Evolutionary conservation across 2,329 filamentous ascomycete species (phyloP).

Genomic region (Cladobotryum mycophilum): DNA sequence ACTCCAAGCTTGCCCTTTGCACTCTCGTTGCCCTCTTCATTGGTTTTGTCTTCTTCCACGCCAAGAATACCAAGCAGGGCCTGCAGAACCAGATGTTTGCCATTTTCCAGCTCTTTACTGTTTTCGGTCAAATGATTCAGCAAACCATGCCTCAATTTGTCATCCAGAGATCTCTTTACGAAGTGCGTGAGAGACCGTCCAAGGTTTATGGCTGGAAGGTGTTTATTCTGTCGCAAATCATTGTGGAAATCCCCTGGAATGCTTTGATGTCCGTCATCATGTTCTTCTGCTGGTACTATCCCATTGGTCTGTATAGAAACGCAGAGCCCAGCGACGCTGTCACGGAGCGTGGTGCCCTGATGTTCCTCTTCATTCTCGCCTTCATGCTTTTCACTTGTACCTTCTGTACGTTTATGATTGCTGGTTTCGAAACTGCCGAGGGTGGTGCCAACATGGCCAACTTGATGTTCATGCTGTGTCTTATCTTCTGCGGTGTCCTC

Average conservation of each 20-base stretch:
- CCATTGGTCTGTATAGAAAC: constrained; percentile 69
- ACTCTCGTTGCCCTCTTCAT: constrained; percentile 64
- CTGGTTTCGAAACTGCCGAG: constrained; percentile 68
- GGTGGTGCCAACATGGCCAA: constrained; percentile 71
- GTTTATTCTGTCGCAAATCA: constrained; percentile 76
- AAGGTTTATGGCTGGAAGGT: constrained; percentile 82
- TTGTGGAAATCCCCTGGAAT: constrained; percentile 84
- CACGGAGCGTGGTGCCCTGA: constrained; percentile 64
- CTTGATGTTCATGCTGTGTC: constrained; percentile 63
- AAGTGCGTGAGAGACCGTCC: constrained; percentile 76
- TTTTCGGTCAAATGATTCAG: constrained; percentile 74
- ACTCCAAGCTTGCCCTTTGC: constrained; percentile 69
- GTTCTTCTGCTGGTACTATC: constrained; percentile 81
- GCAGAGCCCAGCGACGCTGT: constrained; percentile 55
- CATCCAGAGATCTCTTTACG: constrained; percentile 73
- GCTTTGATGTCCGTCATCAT: constrained; percentile 68
- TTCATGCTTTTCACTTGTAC: constrained; percentile 79
- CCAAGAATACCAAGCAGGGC: constrained; percentile 66
- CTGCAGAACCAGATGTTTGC: constrained; percentile 82
- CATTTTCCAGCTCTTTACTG: constrained; percentile 76
- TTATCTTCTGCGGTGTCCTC: constrained; percentile 74
- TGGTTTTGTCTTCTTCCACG: constrained; percentile 72
- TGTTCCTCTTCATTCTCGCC: constrained; percentile 68
- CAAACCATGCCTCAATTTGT: constrained; percentile 86
- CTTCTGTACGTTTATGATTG: constrained; percentile 73